A percentile compares a stretch with the other conserved stretches of the same genome.
phyloP scores from a whole-genome alignment of 257 asterid species.

The Solanum medicagineum region DNA sequence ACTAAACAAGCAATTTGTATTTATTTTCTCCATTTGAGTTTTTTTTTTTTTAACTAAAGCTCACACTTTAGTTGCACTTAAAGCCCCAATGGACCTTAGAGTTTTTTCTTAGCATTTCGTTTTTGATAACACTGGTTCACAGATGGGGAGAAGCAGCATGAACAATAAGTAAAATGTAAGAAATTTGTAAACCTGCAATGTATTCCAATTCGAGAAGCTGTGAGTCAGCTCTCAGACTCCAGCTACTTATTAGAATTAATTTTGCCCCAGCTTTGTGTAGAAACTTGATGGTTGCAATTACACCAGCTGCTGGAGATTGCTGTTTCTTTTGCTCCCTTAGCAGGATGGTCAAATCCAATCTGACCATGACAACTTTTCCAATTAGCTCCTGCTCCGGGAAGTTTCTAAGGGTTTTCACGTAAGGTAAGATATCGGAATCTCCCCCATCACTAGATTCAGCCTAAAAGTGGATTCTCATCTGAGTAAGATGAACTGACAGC shows the following conservation, averaged over 20 bases:
- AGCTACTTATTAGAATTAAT: slow-evolving; percentile 57
- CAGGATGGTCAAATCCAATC: slow-evolving; percentile 48
- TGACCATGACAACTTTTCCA: slow-evolving; percentile 66
- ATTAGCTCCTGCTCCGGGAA: slow-evolving; percentile 51
- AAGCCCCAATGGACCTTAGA: not conserved
- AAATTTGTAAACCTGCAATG: slow-evolving; percentile 40
- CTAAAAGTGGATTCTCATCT: slow-evolving; percentile 18
- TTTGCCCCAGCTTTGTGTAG: slow-evolving; percentile 53
- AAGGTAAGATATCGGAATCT: slow-evolving; percentile 33
- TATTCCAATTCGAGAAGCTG: slow-evolving; percentile 23
- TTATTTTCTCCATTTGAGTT: not conserved
- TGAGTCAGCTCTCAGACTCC: slow-evolving; percentile 25
- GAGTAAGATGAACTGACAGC: not conserved
- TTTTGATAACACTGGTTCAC: not conserved
- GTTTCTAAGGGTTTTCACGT: slow-evolving; percentile 49
- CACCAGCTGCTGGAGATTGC: slow-evolving; percentile 18
- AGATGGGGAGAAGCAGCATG: not conserved
- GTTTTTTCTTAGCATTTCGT: not conserved
- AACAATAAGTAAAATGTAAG: slow-evolving; percentile 3
- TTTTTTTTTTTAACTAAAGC: not conserved
- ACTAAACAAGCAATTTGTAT: not conserved
- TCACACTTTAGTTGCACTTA: not conserved
- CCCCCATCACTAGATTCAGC: slow-evolving; percentile 18
- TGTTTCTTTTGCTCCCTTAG: slow-evolving; percentile 22
- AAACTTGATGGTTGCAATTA: slow-evolving; percentile 55